Evolutionary conservation across 2,329 filamentous ascomycete species (phyloP).

Genomic region (Xylariales sp.): DNA sequence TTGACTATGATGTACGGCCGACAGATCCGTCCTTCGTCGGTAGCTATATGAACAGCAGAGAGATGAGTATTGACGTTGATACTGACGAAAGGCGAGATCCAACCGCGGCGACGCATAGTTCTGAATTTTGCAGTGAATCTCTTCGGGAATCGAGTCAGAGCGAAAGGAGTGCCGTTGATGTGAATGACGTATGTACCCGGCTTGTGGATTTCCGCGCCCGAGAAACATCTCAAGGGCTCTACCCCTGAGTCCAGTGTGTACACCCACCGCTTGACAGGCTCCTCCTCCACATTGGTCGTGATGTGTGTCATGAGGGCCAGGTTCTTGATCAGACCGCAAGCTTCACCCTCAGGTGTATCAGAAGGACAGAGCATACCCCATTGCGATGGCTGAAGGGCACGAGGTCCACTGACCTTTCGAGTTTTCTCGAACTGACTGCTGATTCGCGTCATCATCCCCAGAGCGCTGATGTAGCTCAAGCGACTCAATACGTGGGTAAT

Average conservation of each 20-base stretch:
- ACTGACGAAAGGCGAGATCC: slow-evolving; percentile 93
- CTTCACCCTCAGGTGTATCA: slow-evolving; percentile 97
- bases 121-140: slow-evolving; percentile 82
- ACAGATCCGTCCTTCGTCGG: slow-evolving; percentile 94
- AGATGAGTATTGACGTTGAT: slow-evolving; percentile 95
- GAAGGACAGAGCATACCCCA: slow-evolving; percentile 98
- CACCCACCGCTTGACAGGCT: slow-evolving; percentile 79
- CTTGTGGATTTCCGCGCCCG: slow-evolving; percentile 79
- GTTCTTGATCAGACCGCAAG: slow-evolving; percentile 97
- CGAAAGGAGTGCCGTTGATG: slow-evolving; percentile 91
- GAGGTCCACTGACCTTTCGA: slow-evolving; percentile 88
- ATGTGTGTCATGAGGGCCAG: slow-evolving; percentile 98
- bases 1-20: slow-evolving; percentile 94
- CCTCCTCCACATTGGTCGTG: slow-evolving; percentile 92
- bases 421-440: slow-evolving; percentile 99
- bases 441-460: slow-evolving; percentile 99
- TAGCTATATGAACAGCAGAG: slow-evolving; percentile 88
- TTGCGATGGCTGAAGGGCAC: slow-evolving; percentile 93
- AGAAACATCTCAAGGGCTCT: slow-evolving; percentile 63
- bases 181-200: slow-evolving; percentile 85
- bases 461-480: slow-evolving; percentile 90
- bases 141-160: slow-evolving; percentile 80
- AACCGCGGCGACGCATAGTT: slow-evolving; percentile 79
- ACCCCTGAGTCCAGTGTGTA: slow-evolving; percentile 84
- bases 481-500: slow-evolving; percentile 95